phyloP scores from a whole-genome alignment of 169 alveolate genomes.

The Toxoplasma gondii region DNA sequence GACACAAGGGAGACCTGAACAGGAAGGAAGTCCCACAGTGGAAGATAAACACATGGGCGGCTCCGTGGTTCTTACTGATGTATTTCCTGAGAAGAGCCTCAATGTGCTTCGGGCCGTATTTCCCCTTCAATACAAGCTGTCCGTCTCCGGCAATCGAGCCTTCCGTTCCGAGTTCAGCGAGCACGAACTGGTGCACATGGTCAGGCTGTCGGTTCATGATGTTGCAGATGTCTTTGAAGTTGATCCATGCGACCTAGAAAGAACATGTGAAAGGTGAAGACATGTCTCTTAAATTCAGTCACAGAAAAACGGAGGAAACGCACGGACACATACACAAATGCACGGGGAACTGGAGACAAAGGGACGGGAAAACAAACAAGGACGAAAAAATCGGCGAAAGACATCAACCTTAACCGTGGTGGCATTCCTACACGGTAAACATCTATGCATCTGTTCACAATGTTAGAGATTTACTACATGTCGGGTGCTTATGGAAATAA shows the following conservation, averaged over 20 bases:
- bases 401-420: too few species aligned
- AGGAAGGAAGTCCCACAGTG: too few species aligned
- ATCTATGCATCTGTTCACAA: too few species aligned
- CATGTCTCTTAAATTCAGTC: not conserved
- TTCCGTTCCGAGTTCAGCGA: conserved; percentile 93
- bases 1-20: too few species aligned
- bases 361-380: too few species aligned
- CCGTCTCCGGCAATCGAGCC: conserved; percentile 95
- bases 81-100: conserved; percentile 91
- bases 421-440: too few species aligned
- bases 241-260: conserved; percentile 88
- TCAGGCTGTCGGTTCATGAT: conserved; percentile 92
- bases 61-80: conserved; percentile 86
- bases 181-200: conserved; percentile 93
- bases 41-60: too few species aligned
- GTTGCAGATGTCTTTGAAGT: conserved; percentile 91
- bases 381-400: too few species aligned
- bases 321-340: not conserved
- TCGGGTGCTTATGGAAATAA: too few species aligned
- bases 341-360: not conserved
- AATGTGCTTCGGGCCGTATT: conserved; percentile 92
- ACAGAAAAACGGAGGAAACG: not conserved
- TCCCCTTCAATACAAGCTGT: conserved; percentile 93
- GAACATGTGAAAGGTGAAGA: not conserved
- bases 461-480: too few species aligned